Base-by-base conservation (phyloP, 257 asterid genomes). In the Nicotiana tomentosiformis region DNA sequence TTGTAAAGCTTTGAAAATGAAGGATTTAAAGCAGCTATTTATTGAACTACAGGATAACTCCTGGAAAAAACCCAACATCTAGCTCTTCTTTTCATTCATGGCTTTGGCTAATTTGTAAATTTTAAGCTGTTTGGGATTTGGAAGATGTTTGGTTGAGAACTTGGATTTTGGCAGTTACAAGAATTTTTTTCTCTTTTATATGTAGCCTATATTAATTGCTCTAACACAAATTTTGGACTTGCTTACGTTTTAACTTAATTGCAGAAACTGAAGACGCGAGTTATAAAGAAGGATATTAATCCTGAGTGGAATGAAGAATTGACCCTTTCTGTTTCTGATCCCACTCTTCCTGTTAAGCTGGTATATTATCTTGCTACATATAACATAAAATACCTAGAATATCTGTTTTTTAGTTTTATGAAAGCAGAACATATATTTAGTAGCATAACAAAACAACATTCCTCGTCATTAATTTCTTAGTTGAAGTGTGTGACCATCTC, bases 231-330 rank as follows among this genome's bases (percentile, higher is more conserved):
- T 4, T 20, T 43, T 12, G 23, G 4, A 46, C 14, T 43, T n/a
- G 65, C 29, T 17, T 58, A 58, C 65, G 1, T 18, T 58, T 1
- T 2, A 37, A 51, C 5, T 35, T 81, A 35, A 20, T 46, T 88
- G 91, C 95, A 94, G 98, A 91, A 83, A 88, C 86, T 94, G 89
- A 94, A 93, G 90, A 94, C 97, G 18, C 97, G 98, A 37, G 94
- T 94, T 29, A 90, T 94, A 30, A 88, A 89, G 83, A 94, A 93
- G 90, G 93, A 92, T 84, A 83, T 92, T 32, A 94, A 94, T 90
- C 98, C 98, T 8, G 95, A 89, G 86, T 94, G 98, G 98, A 89
- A 94, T 56, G 98, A 94, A 87, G 97, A 94, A 86, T 84, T 94
- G 85, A 94, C 97, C 9, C 97, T 94, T 51, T 88, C 98, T 0